phyloP scores from a whole-genome alignment of 495 filamentous ascomycete species.

The Hypomontagnella monticulosa region DNA sequence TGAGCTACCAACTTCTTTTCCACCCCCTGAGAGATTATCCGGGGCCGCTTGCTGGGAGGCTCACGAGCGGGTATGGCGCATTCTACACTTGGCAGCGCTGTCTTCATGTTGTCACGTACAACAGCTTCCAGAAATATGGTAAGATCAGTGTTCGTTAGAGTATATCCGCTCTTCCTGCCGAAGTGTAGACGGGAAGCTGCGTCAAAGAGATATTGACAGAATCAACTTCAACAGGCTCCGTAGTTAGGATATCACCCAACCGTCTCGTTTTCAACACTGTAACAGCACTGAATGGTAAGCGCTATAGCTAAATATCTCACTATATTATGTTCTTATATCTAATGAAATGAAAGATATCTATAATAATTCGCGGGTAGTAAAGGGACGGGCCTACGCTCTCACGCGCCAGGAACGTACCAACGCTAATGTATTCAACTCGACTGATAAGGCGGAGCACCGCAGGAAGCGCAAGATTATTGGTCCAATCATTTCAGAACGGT shows the following conservation, averaged over 20 bases:
- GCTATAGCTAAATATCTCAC: too few species aligned
- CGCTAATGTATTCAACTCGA: not conserved
- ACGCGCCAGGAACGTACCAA: too few species aligned
- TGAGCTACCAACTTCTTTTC: slow-evolving; percentile 59
- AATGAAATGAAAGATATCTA: too few species aligned
- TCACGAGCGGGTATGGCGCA: slow-evolving; percentile 58
- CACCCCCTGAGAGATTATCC: slow-evolving; percentile 70
- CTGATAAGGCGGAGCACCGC: not conserved
- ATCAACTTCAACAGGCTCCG: slow-evolving; percentile 5
- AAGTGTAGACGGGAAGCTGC: too few species aligned
- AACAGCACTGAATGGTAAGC: slow-evolving; percentile 31
- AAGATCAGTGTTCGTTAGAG: too few species aligned
- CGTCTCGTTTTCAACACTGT: slow-evolving; percentile 34
- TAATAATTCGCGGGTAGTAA: too few species aligned
- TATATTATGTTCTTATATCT: too few species aligned
- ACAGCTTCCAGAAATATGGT: slow-evolving; percentile 43
- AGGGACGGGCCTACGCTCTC: too few species aligned
- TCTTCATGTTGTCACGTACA: slow-evolving; percentile 54
- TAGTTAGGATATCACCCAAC: slow-evolving; percentile 34
- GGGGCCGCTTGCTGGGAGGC: slow-evolving; percentile 63
- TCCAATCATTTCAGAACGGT: not conserved
- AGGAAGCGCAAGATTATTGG: not conserved
- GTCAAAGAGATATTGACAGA: too few species aligned
- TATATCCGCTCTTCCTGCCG: too few species aligned
- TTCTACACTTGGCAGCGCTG: slow-evolving; percentile 54